Evolutionary conservation across 1,284 basidiomycete genomes (phyloP), one percentile per base, ranked within the genome.

Genomic region (Quambalaria eucalypti): DNA sequence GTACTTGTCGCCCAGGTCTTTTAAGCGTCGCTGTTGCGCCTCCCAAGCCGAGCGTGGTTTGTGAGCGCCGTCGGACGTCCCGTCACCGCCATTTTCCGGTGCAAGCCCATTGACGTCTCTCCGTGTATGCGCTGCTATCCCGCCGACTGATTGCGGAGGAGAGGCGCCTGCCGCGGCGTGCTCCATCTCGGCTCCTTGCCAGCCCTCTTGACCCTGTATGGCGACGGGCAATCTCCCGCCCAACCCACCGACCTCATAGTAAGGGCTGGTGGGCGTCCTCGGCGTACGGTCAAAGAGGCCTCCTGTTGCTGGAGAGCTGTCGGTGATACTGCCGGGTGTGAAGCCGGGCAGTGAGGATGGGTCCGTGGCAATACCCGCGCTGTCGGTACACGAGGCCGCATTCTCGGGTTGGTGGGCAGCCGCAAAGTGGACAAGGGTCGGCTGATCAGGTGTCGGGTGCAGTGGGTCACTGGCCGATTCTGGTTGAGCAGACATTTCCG

Each of bases 311-410:
- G 69, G 69, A 7, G 69, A 71, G 59, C 65, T 71, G 21, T 59
- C 67, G 16, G 56, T 69, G 28, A 66, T 48, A 28, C 65, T 68
- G 57, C 65, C 60, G 1, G 69, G 69, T 3, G 69, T 71, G 52
- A 69, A 71, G 28, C 64, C 69, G 1, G 69, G 69, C 29, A 71
- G 40, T 1, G 69, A 71, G 1, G 67, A 65, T 2, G 63, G 67
- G 47, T 71, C 69, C n/a, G 59, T 51, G 8, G 54, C n/a, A 16
- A n/a, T 40, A 19, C 47, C 48, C 26, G 9, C 19, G 6, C 19
- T 14, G 9, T 39, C 36, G 21, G 36, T 21, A 10, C 21, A 39
- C 21, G 36, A 14, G 16, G 10, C 16, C 16, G 21, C 36, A 12
- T 14, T 10, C 42, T 46, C 42, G 9, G 8, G 33, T 36, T 51